Percentiles rank a stretch among this genome's conserved stretches.
phyloP scores from a whole-genome alignment of 345 rosid genomes.

The Corchorus capsularis region DNA sequence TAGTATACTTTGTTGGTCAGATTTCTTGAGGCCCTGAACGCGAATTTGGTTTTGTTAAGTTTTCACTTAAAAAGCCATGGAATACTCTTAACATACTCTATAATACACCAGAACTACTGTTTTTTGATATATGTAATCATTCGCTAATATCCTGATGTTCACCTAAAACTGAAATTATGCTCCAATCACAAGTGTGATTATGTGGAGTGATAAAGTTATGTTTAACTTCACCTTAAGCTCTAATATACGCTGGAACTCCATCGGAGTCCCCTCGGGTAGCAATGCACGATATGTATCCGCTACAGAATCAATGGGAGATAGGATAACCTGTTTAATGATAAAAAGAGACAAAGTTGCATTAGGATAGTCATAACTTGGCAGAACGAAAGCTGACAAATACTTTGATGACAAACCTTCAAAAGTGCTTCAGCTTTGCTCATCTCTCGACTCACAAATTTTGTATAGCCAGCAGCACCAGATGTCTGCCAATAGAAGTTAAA shows the following conservation, averaged over 20 bases:
- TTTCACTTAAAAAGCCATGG: not conserved
- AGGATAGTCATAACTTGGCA: not conserved
- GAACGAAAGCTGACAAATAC: constrained; percentile 8
- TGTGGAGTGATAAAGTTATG: not conserved
- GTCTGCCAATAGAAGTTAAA: constrained; percentile 47
- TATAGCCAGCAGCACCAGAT: constrained; percentile 82
- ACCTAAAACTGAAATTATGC: not conserved
- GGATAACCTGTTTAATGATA: constrained; percentile 61
- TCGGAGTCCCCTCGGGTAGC: constrained; percentile 95
- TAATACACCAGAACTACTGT: too few species aligned
- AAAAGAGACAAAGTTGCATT: not conserved
- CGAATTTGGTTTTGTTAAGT: not conserved
- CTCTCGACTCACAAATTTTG: constrained; percentile 96
- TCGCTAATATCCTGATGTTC: not conserved
- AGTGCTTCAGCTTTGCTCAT: constrained; percentile 99
- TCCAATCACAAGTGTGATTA: not conserved
- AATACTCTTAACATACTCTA: too few species aligned
- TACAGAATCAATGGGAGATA: constrained; percentile 95
- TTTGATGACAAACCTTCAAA: constrained; percentile 63
- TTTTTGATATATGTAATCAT: not conserved
- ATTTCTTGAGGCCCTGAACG: constrained; percentile 82
- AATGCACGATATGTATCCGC: constrained; percentile 95
- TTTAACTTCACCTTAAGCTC: constrained; percentile 73
- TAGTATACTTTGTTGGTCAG: constrained; percentile 82
- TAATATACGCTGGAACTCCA: constrained; percentile 97